These are phyloP conservation scores for Adansonia digitata DNA, from an alignment of 345 rosid genomes.

Conservation along the genomic window DNA sequence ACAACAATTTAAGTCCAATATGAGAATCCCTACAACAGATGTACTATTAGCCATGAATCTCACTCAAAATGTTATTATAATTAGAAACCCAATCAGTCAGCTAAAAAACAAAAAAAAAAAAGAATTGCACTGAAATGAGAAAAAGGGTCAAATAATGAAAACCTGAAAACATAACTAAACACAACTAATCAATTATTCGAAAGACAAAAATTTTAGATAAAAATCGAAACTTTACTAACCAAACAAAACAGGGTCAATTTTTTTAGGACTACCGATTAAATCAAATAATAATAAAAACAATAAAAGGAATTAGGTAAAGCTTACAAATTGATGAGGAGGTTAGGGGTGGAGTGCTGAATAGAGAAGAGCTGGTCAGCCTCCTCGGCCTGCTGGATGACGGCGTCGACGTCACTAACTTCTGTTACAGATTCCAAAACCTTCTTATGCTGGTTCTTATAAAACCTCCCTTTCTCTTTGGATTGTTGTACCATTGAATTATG, in stretches of 20 bases:
- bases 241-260: neutral
- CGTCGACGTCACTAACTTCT: conserved; percentile 72
- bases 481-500: conserved; percentile 79
- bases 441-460: conserved; percentile 50
- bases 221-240: neutral
- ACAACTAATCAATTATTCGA: neutral
- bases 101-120: neutral
- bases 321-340: conserved; percentile 50
- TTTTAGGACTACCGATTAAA: neutral
- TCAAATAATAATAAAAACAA: neutral
- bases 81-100: neutral
- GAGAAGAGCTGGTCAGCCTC: conserved; percentile 53
- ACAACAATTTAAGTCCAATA: neutral
- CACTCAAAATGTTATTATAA: neutral
- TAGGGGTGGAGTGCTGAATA: conserved; percentile 35
- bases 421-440: conserved; percentile 79
- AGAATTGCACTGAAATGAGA: neutral
- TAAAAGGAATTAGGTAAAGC: neutral
- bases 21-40: neutral
- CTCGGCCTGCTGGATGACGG: conserved; percentile 67
- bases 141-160: neutral
- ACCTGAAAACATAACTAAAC: no score
- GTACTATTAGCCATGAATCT: neutral
- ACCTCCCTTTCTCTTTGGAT: conserved; percentile 69
- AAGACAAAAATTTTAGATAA: neutral